phyloP scores from a whole-genome alignment of 371 early-diverging fungal species.

The Mortierella polycephala region DNA sequence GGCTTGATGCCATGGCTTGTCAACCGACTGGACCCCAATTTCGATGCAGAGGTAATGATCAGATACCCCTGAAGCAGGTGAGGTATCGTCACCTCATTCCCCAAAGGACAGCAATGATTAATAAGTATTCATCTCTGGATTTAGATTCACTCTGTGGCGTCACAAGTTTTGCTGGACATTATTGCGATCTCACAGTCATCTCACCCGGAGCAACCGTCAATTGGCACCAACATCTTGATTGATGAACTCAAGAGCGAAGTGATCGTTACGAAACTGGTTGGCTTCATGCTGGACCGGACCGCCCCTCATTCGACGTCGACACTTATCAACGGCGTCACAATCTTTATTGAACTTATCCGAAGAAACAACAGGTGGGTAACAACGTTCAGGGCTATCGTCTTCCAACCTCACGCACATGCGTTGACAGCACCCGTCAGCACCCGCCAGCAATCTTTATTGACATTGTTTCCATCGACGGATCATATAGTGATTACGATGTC shows the following conservation, averaged over 20 bases:
- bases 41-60: constrained; percentile 72
- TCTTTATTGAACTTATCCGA: constrained; percentile 96
- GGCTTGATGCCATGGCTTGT: constrained; percentile 82
- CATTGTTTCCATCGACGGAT: not conserved
- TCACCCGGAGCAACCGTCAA: constrained; percentile 73
- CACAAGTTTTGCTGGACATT: constrained; percentile 92
- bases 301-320: constrained; percentile 85
- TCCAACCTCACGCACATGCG: not conserved
- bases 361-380: constrained; percentile 79
- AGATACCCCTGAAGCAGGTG: not conserved
- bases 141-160: constrained; percentile 87
- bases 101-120: not conserved
- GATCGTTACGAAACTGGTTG: constrained; percentile 76
- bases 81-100: not conserved
- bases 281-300: constrained; percentile 86
- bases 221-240: constrained; percentile 78
- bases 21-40: constrained; percentile 80
- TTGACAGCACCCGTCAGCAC: too few species aligned
- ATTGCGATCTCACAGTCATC: constrained; percentile 88
- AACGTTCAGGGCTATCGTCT: not conserved
- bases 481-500: constrained; percentile 64
- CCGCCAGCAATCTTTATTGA: not conserved
- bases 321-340: constrained; percentile 90
- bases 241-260: constrained; percentile 83
- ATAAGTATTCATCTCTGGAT: too few species aligned